Conservation (phyloP, 2,329 filamentous ascomycete genomes). For the Thielaviopsis musarum region DNA sequence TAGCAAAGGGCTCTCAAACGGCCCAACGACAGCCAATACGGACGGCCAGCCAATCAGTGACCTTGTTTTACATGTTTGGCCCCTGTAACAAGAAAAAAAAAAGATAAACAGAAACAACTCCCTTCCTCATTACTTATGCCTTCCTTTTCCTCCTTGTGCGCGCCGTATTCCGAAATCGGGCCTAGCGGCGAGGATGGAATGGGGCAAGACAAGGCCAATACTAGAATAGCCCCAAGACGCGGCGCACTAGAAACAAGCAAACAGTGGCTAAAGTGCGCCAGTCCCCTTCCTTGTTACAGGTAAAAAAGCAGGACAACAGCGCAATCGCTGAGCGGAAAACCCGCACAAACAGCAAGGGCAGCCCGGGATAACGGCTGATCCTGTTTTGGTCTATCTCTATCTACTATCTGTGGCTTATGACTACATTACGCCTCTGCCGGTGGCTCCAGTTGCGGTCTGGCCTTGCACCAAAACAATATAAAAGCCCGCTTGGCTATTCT, state of each 20-base stretch:
- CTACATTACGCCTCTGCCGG: background rate
- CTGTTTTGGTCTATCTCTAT: background rate
- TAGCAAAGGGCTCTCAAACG: background rate
- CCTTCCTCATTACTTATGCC: background rate
- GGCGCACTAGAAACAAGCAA: background rate
- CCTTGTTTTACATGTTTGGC: background rate
- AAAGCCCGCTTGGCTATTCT: background rate
- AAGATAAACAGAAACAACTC: background rate
- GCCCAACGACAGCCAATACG: background rate
- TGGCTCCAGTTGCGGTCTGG: background rate
- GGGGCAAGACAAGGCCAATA: background rate
- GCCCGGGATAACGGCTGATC: background rate
- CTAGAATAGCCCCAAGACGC: background rate
- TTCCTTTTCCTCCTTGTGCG: background rate
- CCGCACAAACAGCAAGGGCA: background rate
- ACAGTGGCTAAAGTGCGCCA: background rate
- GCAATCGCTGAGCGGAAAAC: no score
- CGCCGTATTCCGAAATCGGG: background rate
- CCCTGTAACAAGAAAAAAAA: background rate
- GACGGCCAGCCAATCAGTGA: background rate
- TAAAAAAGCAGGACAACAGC: background rate
- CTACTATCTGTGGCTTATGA: background rate
- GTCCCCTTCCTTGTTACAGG: background rate
- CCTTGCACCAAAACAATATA: background rate
- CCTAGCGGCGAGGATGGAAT: background rate